Percentiles rank a stretch among this genome's conserved stretches.
These are phyloP conservation scores for Russula olivacea DNA, from an alignment of 768 basidiomycete species.

Conservation along the genomic window DNA sequence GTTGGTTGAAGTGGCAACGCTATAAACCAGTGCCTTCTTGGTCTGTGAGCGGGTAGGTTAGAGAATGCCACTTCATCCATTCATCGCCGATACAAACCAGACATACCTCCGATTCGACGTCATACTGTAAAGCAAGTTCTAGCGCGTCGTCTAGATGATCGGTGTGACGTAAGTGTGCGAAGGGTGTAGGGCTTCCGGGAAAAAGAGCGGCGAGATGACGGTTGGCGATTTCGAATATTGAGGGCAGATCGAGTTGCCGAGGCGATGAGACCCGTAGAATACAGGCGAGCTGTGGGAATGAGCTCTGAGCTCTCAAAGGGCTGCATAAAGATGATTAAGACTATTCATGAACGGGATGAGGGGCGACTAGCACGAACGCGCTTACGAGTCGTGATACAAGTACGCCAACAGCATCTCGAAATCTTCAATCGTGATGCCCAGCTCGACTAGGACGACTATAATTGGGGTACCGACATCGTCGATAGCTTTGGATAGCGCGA, in stretches of 20 bases:
- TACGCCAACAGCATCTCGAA: slow-evolving; percentile 54
- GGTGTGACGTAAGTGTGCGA: slow-evolving; percentile 32
- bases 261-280: slow-evolving; percentile 54
- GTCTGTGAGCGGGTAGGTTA: slow-evolving; percentile 35
- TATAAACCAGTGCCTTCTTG: slow-evolving; percentile 59
- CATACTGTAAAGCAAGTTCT: slow-evolving; percentile 43
- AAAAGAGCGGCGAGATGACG: slow-evolving; percentile 42
- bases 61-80: neutral
- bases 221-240: slow-evolving; percentile 43
- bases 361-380: slow-evolving; percentile 25
- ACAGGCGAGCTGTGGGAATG: slow-evolving; percentile 45
- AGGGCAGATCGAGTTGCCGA: slow-evolving; percentile 50
- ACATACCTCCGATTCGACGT: slow-evolving; percentile 44
- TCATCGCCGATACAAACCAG: neutral
- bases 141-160: slow-evolving; percentile 47
- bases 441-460: slow-evolving; percentile 35
- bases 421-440: slow-evolving; percentile 40
- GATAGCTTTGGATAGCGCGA: neutral
- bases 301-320: slow-evolving; percentile 12
- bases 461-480: slow-evolving; percentile 16
- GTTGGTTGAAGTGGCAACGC: slow-evolving; percentile 52
- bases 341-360: neutral
- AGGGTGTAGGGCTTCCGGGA: slow-evolving; percentile 43
- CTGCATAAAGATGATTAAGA: slow-evolving; percentile 3
- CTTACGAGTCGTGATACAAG: slow-evolving; percentile 65